Evolutionary conservation across 768 basidiomycete species (phyloP).

Genomic region (Tephrocybe sp.): DNA sequence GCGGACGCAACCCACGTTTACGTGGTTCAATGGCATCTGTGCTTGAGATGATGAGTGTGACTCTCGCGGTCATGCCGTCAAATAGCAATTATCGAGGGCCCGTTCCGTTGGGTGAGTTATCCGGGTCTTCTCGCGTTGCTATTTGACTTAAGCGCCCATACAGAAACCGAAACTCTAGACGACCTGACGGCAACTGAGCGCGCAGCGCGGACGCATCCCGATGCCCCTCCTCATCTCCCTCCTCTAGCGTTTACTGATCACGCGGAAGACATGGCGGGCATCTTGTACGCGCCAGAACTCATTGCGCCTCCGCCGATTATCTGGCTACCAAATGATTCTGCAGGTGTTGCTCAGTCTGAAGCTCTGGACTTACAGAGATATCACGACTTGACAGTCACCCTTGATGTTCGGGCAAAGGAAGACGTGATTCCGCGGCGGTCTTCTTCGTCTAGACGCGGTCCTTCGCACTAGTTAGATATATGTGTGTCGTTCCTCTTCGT

Average conservation of each 20-base stretch:
- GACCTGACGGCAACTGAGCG: conserved; percentile 77
- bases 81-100: conserved; percentile 52
- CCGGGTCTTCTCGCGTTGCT: conserved; percentile 6
- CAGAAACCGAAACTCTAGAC: conserved; percentile 77
- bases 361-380: conserved; percentile 74
- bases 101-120: conserved; percentile 62
- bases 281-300: conserved; percentile 80
- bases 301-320: conserved; percentile 76
- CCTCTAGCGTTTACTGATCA: conserved; percentile 70
- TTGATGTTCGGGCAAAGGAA: conserved; percentile 63
- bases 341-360: conserved; percentile 71
- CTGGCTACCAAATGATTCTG: conserved; percentile 80
- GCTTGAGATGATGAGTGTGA: conserved; percentile 81
- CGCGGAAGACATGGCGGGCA: conserved; percentile 71
- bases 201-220: conserved; percentile 74
- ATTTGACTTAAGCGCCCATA: conserved; percentile 7
- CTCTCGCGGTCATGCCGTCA: conserved; percentile 71
- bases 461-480: conserved; percentile 19
- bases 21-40: conserved; percentile 80
- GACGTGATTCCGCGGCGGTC: conserved; percentile 37
- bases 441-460: conserved; percentile 28
- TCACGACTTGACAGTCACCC: conserved; percentile 65
- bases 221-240: conserved; percentile 72
- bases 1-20: conserved; percentile 37
- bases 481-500: not conserved